These are phyloP conservation scores for Thielaviopsis ethacetica DNA, from an alignment of 2,329 filamentous ascomycete genomes.

Conservation along the genomic window DNA sequence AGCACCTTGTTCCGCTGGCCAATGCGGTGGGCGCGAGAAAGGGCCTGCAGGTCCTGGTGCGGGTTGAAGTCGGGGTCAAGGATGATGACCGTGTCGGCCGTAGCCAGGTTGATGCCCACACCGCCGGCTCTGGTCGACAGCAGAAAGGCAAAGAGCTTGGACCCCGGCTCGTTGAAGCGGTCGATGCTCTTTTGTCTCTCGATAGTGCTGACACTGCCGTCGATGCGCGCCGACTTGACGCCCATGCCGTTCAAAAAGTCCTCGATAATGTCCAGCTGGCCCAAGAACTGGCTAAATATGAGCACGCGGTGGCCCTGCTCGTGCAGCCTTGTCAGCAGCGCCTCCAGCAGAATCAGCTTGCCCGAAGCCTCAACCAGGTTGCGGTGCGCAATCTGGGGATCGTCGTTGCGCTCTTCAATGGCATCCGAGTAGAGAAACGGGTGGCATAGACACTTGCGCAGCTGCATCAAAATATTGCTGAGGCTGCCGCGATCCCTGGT, in stretches of 20 bases:
- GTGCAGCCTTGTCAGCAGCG: conserved; percentile 75
- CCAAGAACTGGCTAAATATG: conserved; percentile 90
- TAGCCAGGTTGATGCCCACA: conserved; percentile 93
- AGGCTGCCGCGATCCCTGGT: conserved; percentile 56
- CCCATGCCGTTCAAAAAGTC: conserved; percentile 72
- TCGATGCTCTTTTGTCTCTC: conserved; percentile 94
- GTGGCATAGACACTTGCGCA: conserved; percentile 88
- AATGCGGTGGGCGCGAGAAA: conserved; percentile 88
- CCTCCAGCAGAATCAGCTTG: conserved; percentile 69
- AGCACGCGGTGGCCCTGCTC: conserved; percentile 78
- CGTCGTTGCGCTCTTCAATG: conserved; percentile 66
- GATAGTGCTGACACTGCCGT: conserved; percentile 64
- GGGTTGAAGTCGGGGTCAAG: conserved; percentile 96
- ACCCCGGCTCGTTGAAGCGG: conserved; percentile 74
- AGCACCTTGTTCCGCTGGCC: conserved; percentile 93
- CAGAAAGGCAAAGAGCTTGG: conserved; percentile 73
- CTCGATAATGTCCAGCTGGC: conserved; percentile 76
- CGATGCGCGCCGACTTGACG: conserved; percentile 61
- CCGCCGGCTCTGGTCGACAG: conserved; percentile 89
- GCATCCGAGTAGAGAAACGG: conserved; percentile 85
- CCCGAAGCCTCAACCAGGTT: conserved; percentile 84
- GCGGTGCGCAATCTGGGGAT: conserved; percentile 46
- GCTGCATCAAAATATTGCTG: conserved; percentile 89
- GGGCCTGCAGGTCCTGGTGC: conserved; percentile 90
- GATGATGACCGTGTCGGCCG: conserved; percentile 94